phyloP scores from a whole-genome alignment of 257 asterid genomes.

The Linaria vulgaris region DNA sequence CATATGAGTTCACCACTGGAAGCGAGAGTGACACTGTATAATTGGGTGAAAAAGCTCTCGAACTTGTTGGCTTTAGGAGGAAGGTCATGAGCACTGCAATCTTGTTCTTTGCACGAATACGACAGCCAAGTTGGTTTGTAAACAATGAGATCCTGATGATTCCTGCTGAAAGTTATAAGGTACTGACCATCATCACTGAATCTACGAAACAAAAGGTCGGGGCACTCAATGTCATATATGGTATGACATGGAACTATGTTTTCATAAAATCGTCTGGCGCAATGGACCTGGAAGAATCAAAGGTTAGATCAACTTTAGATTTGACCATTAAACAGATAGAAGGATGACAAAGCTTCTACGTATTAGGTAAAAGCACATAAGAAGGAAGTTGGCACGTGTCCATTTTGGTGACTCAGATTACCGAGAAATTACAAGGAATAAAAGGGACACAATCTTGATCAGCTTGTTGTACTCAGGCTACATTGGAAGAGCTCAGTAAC shows the following conservation, averaged over 20 bases:
- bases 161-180: constrained; percentile 90
- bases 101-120: constrained; percentile 71
- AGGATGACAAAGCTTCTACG: constrained; percentile 7
- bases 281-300: constrained; percentile 47
- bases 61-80: constrained; percentile 84
- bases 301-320: constrained; percentile 21
- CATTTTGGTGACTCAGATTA: constrained; percentile 9
- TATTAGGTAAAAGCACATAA: neutral
- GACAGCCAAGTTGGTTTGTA: constrained; percentile 95
- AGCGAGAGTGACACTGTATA: constrained; percentile 73
- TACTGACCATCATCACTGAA: constrained; percentile 95
- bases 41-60: constrained; percentile 82
- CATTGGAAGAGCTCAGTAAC: constrained; percentile 19
- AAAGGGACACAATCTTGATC: neutral
- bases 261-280: constrained; percentile 84
- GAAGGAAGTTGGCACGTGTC: neutral
- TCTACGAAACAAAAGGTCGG: constrained; percentile 88
- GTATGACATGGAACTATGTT: constrained; percentile 91
- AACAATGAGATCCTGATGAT: constrained; percentile 83
- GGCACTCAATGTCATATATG: constrained; percentile 81
- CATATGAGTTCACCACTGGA: constrained; percentile 83
- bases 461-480: constrained; percentile 5
- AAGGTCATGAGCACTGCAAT: constrained; percentile 59
- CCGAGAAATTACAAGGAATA: neutral
- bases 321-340: constrained; percentile 4